A percentile compares a stretch with the other conserved stretches of the same genome.
Evolutionary conservation across 345 rosid species (phyloP).

Genomic region (Linum usitatissimum): DNA sequence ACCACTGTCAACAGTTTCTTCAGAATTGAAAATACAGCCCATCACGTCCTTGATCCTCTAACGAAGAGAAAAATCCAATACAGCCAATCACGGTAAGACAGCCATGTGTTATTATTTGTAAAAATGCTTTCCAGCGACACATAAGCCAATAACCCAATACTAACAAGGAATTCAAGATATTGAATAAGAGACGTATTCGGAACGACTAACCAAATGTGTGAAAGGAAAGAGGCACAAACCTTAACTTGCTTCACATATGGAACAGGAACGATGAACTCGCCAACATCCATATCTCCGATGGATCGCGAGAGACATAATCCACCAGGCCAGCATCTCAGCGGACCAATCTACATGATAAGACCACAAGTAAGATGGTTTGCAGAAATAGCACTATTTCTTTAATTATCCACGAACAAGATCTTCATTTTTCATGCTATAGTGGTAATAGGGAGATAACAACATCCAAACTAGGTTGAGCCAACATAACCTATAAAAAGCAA

Average conservation of each 20-base stretch:
- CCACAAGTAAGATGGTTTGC: background rate
- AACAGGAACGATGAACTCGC: slow-evolving; percentile 84
- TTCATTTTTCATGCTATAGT: background rate
- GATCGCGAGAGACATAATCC: slow-evolving; percentile 92
- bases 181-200: background rate
- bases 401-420: background rate
- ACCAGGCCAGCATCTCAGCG: slow-evolving; percentile 92
- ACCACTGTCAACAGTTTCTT: background rate
- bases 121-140: background rate
- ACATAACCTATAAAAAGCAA: too few species aligned
- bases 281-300: slow-evolving; percentile 89
- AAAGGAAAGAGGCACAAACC: slow-evolving; percentile 23
- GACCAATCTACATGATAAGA: slow-evolving; percentile 45
- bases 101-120: background rate
- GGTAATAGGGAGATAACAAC: background rate
- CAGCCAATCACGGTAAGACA: background rate
- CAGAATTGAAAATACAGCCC: background rate
- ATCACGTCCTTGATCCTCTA: background rate
- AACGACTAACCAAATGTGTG: background rate
- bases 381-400: background rate
- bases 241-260: slow-evolving; percentile 91
- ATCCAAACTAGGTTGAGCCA: too few species aligned
- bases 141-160: background rate
- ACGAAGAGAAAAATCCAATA: background rate
- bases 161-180: background rate